Percentiles rank a stretch among this genome's conserved stretches.
These are phyloP conservation scores for Cladosporium colombiae DNA, from an alignment of 2,329 filamentous ascomycete genomes.

Conservation along the genomic window DNA sequence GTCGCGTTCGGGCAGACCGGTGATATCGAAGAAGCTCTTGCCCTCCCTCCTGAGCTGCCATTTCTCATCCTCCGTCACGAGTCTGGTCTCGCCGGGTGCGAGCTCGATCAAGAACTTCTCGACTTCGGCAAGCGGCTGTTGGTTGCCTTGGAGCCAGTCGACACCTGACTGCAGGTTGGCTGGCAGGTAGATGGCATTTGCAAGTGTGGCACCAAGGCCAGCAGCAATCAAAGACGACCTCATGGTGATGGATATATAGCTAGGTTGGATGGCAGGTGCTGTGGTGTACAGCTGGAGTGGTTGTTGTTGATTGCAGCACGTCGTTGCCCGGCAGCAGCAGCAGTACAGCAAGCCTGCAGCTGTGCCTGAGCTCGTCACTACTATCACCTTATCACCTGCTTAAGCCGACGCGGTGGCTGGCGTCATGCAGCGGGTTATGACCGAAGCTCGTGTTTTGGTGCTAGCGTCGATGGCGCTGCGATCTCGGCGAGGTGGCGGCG, in stretches of 20 bases:
- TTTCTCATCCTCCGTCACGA: conserved; percentile 93
- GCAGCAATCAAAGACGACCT: conserved; percentile 26
- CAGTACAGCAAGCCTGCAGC: neutral
- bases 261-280: neutral
- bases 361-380: neutral
- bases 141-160: conserved; percentile 19
- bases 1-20: conserved; percentile 64
- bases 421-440: conserved; percentile 2
- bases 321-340: neutral
- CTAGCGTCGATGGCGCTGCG: conserved; percentile 9
- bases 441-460: neutral
- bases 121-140: conserved; percentile 29
- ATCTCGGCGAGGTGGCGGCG: conserved; percentile 13
- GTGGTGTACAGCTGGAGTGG: neutral
- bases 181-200: conserved; percentile 28
- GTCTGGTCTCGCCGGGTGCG: conserved; percentile 76
- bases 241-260: conserved; percentile 21
- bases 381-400: neutral
- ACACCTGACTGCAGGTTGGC: conserved; percentile 25
- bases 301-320: neutral
- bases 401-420: conserved; percentile 12
- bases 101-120: conserved; percentile 79
- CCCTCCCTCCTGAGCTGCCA: conserved; percentile 83
- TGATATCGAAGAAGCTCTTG: conserved; percentile 92
- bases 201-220: conserved; percentile 27